Evolutionary conservation across 345 rosid species (phyloP).

Genomic region (Cardamine chenopodiifolia): DNA sequence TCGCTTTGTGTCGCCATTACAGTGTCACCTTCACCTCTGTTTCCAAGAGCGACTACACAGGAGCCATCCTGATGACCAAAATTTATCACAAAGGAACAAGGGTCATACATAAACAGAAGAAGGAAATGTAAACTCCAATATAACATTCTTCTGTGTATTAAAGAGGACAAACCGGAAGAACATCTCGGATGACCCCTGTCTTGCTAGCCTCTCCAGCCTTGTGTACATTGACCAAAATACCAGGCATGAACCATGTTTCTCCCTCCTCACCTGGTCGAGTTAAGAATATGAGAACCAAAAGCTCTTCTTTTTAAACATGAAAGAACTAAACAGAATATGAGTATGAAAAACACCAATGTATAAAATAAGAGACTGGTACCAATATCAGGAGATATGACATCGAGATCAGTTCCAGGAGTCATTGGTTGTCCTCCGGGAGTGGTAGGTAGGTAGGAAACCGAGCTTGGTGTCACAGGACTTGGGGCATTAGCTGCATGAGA

Average conservation of each 20-base stretch:
- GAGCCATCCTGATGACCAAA: conserved; percentile 69
- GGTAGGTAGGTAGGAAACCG: conserved; percentile 69
- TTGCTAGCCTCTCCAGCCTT: conserved; percentile 56
- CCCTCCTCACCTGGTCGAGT: conserved; percentile 59
- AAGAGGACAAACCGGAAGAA: conserved; percentile 53
- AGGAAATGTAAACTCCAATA: neutral
- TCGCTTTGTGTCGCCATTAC: conserved; percentile 51
- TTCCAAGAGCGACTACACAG: conserved; percentile 61
- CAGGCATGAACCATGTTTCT: conserved; percentile 74
- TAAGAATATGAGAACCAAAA: conserved; percentile 19
- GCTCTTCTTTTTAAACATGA: conserved; percentile 1
- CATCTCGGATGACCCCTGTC: conserved; percentile 72
- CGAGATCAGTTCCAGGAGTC: conserved; percentile 73
- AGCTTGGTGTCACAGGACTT: conserved; percentile 81
- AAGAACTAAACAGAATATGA: neutral
- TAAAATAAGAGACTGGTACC: conserved; percentile 43
- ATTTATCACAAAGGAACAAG: neutral
- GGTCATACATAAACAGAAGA: neutral
- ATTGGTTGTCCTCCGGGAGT: conserved; percentile 92
- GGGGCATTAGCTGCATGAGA: conserved; percentile 69
- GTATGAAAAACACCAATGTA: neutral
- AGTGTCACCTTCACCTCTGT: conserved; percentile 56
- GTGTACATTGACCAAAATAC: conserved; percentile 67
- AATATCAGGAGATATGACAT: conserved; percentile 73
- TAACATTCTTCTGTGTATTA: neutral